These are phyloP conservation scores for Termitomyces sp. DNA, from an alignment of 768 basidiomycete species.

Conservation along the genomic window DNA sequence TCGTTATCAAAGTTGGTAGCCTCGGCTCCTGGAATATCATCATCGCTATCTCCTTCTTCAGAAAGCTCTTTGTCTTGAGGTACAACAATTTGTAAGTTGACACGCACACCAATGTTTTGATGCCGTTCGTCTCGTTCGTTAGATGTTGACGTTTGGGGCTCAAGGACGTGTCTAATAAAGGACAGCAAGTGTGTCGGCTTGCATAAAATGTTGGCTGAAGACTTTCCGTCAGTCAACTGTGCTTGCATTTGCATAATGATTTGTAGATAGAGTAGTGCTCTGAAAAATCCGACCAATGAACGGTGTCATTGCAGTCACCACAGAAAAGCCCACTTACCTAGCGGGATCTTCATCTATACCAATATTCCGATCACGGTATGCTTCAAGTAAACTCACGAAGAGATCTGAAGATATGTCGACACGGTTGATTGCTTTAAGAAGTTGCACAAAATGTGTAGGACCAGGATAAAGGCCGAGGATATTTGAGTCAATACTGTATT, in stretches of 20 bases:
- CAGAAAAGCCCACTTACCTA: constrained; percentile 29
- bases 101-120: constrained; percentile 1
- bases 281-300: constrained; percentile 19
- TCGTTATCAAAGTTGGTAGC: constrained; percentile 46
- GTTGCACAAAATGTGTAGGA: constrained; percentile 61
- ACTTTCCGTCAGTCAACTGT: constrained; percentile 49
- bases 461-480: constrained; percentile 71
- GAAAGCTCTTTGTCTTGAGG: constrained; percentile 31
- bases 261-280: constrained; percentile 72
- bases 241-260: constrained; percentile 80
- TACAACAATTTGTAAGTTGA: constrained; percentile 29
- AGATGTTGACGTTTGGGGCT: constrained; percentile 29
- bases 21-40: constrained; percentile 37
- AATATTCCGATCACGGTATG: constrained; percentile 47
- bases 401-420: constrained; percentile 67
- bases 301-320: not conserved
- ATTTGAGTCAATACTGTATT: constrained; percentile 46
- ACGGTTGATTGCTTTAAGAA: constrained; percentile 61
- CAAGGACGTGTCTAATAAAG: constrained; percentile 78
- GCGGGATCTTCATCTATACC: constrained; percentile 42
- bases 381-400: constrained; percentile 70
- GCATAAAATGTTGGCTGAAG: constrained; percentile 49
- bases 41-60: constrained; percentile 55
- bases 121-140: constrained; percentile 18
- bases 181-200: constrained; percentile 72